phyloP scores from a whole-genome alignment of 192 early-diverging fungal species.

The Jimgerdemannia flammicorona region DNA sequence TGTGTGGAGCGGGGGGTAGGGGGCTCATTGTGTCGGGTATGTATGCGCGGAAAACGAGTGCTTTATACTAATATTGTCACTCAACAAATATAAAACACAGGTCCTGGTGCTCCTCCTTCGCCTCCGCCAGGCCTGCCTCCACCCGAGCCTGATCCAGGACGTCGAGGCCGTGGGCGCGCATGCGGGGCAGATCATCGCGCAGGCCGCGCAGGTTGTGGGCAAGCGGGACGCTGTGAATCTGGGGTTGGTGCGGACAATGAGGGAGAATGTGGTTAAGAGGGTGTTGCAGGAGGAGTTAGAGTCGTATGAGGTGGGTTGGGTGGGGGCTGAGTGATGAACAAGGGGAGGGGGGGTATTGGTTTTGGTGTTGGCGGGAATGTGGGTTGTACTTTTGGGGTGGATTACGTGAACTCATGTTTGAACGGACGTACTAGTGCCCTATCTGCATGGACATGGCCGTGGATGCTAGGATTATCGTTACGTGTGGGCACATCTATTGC shows the following conservation, averaged over 20 bases:
- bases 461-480: slow-evolving; percentile 18
- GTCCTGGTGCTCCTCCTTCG: slow-evolving; percentile 44
- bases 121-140: slow-evolving; percentile 50
- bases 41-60: no score
- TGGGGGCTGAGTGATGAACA: not conserved
- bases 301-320: not conserved
- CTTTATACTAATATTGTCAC: not conserved
- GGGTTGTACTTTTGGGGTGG: not conserved
- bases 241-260: not conserved
- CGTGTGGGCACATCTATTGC: slow-evolving; percentile 42
- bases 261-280: not conserved
- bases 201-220: slow-evolving; percentile 1
- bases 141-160: slow-evolving; percentile 43
- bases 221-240: no score
- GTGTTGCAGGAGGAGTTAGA: not conserved
- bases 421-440: slow-evolving; percentile 18
- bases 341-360: not conserved
- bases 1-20: not conserved
- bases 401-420: no score
- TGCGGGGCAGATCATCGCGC: not conserved
- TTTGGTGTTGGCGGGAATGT: not conserved
- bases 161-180: slow-evolving; percentile 14
- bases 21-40: no score
- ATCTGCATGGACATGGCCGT: slow-evolving; percentile 33
- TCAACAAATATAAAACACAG: slow-evolving; percentile 11